Evolutionary conservation across 2,329 filamentous ascomycete genomes (phyloP).

Genomic region (Penicillium crustosum): DNA sequence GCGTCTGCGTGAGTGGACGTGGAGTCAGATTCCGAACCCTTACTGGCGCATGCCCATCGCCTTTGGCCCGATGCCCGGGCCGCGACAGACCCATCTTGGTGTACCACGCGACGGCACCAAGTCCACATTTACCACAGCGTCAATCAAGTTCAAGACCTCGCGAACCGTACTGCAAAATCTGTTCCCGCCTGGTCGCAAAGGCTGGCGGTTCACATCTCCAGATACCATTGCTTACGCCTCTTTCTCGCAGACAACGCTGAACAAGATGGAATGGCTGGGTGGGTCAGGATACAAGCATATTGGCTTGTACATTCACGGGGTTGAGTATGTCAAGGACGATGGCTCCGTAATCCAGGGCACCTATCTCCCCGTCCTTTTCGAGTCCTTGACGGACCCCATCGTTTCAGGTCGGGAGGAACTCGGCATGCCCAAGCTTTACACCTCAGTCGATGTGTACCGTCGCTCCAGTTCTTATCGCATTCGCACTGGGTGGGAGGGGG

Average conservation of each 20-base stretch:
- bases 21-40: conserved; percentile 45
- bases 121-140: conserved; percentile 48
- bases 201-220: conserved; percentile 40
- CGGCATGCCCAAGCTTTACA: conserved; percentile 61
- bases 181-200: conserved; percentile 45
- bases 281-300: conserved; percentile 59
- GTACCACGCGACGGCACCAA: conserved; percentile 24
- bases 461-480: conserved; percentile 40
- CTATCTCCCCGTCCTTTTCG: conserved; percentile 59
- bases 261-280: conserved; percentile 61
- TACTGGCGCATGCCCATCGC: conserved; percentile 49
- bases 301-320: conserved; percentile 63
- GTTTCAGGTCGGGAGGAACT: conserved; percentile 61
- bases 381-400: conserved; percentile 60
- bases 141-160: conserved; percentile 53
- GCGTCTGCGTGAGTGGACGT: conserved; percentile 47
- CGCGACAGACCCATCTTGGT: conserved; percentile 38
- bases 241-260: conserved; percentile 45
- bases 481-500: conserved; percentile 46
- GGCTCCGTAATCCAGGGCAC: conserved; percentile 52
- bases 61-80: conserved; percentile 51
- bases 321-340: conserved; percentile 55
- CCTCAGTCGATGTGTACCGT: conserved; percentile 49
- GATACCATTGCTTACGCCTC: conserved; percentile 49
- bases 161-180: conserved; percentile 52